phyloP scores from a whole-genome alignment of 2,329 filamentous ascomycete genomes.

The Fonsecaea pedrosoi region DNA sequence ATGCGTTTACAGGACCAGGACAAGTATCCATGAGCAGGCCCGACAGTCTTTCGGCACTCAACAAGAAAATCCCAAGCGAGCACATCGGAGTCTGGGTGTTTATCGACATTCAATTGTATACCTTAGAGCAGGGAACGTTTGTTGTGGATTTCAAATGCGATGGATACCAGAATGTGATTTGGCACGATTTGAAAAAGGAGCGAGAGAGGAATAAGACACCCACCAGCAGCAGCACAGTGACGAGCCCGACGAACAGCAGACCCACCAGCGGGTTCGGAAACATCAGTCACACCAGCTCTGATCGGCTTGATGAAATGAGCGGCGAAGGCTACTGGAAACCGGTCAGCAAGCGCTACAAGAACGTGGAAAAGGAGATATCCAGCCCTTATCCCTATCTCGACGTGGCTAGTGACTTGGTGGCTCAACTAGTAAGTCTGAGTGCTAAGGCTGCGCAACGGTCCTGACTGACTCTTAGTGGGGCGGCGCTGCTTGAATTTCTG shows the following conservation, averaged over 20 bases:
- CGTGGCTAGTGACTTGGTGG: slow-evolving; percentile 88
- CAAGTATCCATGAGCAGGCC: slow-evolving; percentile 34
- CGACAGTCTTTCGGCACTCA: slow-evolving; percentile 34
- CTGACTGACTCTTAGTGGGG: slow-evolving; percentile 34
- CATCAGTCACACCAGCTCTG: slow-evolving; percentile 31
- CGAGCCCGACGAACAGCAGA: slow-evolving; percentile 52
- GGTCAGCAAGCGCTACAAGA: slow-evolving; percentile 56
- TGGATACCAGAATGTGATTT: slow-evolving; percentile 87
- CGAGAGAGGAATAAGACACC: slow-evolving; percentile 34
- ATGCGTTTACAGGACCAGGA: slow-evolving; percentile 42
- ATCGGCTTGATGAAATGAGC: slow-evolving; percentile 43
- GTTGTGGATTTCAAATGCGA: slow-evolving; percentile 99
- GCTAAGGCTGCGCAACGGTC: slow-evolving; percentile 49
- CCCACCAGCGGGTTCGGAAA: slow-evolving; percentile 53
- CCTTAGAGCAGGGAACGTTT: slow-evolving; percentile 89
- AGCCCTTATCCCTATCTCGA: slow-evolving; percentile 96
- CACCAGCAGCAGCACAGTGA: slow-evolving; percentile 50
- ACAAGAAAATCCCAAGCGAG: slow-evolving; percentile 38
- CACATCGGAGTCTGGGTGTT: slow-evolving; percentile 79
- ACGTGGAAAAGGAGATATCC: slow-evolving; percentile 93
- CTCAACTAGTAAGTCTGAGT: slow-evolving; percentile 81
- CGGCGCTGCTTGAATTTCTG: slow-evolving; percentile 30
- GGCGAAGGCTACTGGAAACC: slow-evolving; percentile 57
- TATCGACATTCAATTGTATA: slow-evolving; percentile 94
- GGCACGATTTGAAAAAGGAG: slow-evolving; percentile 47